Evolutionary conservation across 2,329 filamentous ascomycete species (phyloP), one percentile per base, ranked within the genome.

Genomic region (Blastomyces silverae): DNA sequence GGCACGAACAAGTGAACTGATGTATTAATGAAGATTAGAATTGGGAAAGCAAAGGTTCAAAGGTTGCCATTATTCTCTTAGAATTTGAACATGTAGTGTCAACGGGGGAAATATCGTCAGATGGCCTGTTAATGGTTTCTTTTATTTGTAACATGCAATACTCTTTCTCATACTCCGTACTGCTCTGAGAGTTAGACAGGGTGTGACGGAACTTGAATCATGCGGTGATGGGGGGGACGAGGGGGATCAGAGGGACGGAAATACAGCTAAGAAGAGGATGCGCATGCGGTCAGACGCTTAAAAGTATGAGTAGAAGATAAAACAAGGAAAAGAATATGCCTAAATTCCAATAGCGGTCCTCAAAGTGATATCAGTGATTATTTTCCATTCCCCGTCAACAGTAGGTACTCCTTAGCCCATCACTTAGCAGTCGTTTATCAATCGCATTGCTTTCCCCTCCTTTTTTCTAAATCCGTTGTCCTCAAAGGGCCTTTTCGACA

Each of bases 401-500:
- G n/a, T 13, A 22, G n/a, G 4, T 22, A 13, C 25, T 28, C 11
- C 4, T 59, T 13, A n/a, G 31, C 17, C n/a, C 22, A 57, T 57
- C 31, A 13, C 8, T 2, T 15, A 13, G 17, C 31, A 10, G 50
- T 13, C 7, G 6, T 20, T 56, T 6, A 56, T 6, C 31, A 34
- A 56, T n/a, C 52, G 31, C 31, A 28, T 17, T 31, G 34, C 20
- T 34, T 56, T 34, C 20, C 28, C 6, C 8, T 34, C 6, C 15
- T 5, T 17, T 34, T 34, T 56, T 56, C 52, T 56, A 6, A 34
- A 31, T 56, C 8, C 5, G 4, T 7, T 15, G 2, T n/a, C 52
- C 42, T 46, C 52, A 63, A 25, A 57, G 50, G 11, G 22, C 34
- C 13, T 57, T 68, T 63, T 70, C 69, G 62, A 68, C 64, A 17